Base-by-base conservation (phyloP, 2,329 filamentous ascomycete genomes). In the Clonostachys sp. region DNA sequence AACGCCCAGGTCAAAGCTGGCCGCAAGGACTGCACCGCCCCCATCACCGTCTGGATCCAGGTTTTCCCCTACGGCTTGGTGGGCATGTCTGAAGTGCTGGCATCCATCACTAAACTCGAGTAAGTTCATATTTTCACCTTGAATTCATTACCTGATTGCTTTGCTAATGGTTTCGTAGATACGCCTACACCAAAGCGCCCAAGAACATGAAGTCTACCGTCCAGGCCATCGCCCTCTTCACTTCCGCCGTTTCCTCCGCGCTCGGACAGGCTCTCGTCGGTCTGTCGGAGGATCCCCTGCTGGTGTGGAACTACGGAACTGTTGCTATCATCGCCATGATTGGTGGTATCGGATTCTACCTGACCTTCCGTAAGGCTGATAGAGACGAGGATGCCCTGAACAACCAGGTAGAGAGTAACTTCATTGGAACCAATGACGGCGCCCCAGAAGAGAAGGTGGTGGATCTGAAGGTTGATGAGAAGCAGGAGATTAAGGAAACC, bases 151-250 rank as follows among this genome's bases (percentile, higher is more conserved):
- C 24, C 24, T 30, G 24, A 30, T 30, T 30, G 24, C 10, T 5
- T 5, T 10, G 24, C 24, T 30, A 30, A 30, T 9, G 24, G 24
- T 10, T 10, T 10, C 8, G 3, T 10, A 30, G 24, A 30, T 30
- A 89, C 53, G 87, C 87, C 34, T 91, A 83, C 70, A 84, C 83
- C 62, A 89, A 89, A 67, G 86, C 86, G 0, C 87, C 87, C 24
- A 81, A 78, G 58, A 90, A 89, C 71, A 91, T 91, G 87, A 84
- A 86, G 53, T 87, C 83, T 2, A 74, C 91, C n/a, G 85, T 91
- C 56, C 75, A 79, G 64, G 78, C 80, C 17, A 72, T 90, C 57
- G 83, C 83, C 59, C 74, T 89, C 36, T 84, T 87, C 70, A 89
- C 81, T 75, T 83, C 74, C 33, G 86, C 86, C 48, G 74, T 91